Evolutionary conservation across 495 filamentous ascomycete genomes (phyloP), one percentile per base, ranked within the genome.

Genomic region (Podospora didyma): DNA sequence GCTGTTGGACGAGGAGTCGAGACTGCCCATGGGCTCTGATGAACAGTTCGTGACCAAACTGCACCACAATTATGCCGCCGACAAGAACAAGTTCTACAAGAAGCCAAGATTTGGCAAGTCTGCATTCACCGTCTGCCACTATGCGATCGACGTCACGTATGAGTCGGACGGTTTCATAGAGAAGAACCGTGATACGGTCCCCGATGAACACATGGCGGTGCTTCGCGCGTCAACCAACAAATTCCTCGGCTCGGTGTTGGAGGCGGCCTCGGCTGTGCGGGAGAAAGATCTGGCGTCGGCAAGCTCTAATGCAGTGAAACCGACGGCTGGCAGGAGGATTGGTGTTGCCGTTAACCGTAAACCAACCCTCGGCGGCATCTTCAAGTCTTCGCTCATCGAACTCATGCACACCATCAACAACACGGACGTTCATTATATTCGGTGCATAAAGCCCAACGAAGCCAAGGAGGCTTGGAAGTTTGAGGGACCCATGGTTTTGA

Each of bases 81-180:
- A 94, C 68, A 97, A 96, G 76, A 88, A 94, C 59, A 95, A 92
- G 67, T 96, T 95, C 70, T 99, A 96, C 79, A 97, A 96, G 78
- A 97, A 96, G 69, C 95, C 94, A 24, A 81, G 94, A 49, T 97
- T 99, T 66, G 94, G 95, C 55, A 97, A 97, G 72, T 96, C 94
- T 23, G 81, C 94, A 0, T 99, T 99, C 73, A 97, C 95, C 42
- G 92, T 99, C 46, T 97, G 95, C 72, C 94, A 99, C 77, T 99
- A 99, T 78, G 94, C 94, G 49, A 81, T 97, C 58, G 95, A 97
- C 65, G 94, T 99, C 64, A 99, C 94, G 17, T 99, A 99, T 66
- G 94, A 99, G 69, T 97, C 93, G n/a, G 94, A 99, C 68, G 94
- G 95, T 14, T 99, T 99, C 72, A 97, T 99, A 65, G 95, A 99